Conservation (phyloP, 257 asterid genomes). For the Solanum habrochaites region DNA sequence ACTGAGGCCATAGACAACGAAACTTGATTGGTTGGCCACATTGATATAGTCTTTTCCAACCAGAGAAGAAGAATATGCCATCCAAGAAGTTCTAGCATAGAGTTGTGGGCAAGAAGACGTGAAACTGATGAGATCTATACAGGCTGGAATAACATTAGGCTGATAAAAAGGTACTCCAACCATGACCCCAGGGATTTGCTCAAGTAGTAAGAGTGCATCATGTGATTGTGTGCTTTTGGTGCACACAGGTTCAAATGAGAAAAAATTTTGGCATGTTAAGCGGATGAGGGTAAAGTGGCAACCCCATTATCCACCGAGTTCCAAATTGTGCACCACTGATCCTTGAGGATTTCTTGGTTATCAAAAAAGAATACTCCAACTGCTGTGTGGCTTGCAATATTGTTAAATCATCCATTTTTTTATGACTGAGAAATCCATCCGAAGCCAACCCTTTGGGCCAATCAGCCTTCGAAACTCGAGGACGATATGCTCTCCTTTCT, state of each 20-base stretch:
- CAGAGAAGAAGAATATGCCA: neutral
- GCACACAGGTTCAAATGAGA: neutral
- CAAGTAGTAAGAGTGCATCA: neutral
- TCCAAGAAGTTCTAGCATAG: neutral
- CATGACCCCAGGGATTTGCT: neutral
- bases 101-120: neutral
- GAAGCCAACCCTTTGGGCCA: neutral
- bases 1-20: neutral
- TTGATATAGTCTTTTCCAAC: neutral
- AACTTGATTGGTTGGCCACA: neutral
- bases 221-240: neutral
- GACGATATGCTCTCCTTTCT: neutral
- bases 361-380: neutral
- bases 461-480: neutral
- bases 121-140: neutral
- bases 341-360: neutral
- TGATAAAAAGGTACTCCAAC: neutral
- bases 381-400: neutral
- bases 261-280: neutral
- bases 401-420: neutral
- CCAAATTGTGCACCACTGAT: neutral
- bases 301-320: neutral
- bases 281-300: neutral
- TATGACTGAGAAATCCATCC: neutral
- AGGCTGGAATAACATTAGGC: neutral